Evolutionary conservation across 1,284 basidiomycete species (phyloP).

Genomic region (Apiotrichum sp.): DNA sequence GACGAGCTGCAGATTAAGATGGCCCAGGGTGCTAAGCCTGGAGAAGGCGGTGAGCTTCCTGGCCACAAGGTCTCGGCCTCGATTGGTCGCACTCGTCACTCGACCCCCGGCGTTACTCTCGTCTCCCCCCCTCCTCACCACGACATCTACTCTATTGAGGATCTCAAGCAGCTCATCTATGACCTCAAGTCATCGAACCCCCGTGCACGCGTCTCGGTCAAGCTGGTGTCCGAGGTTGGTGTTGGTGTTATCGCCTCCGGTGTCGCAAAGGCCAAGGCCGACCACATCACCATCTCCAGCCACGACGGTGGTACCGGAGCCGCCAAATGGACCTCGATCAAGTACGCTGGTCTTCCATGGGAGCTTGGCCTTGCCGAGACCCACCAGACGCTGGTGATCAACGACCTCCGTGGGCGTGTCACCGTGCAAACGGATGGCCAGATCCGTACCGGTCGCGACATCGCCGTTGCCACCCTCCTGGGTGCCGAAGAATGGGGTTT

Average conservation of each 20-base stretch:
- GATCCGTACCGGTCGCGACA: constrained; percentile 86
- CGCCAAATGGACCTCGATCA: constrained; percentile 94
- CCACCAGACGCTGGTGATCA: constrained; percentile 90
- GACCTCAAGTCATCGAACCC: constrained; percentile 94
- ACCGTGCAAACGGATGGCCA: constrained; percentile 95
- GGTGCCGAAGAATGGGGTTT: constrained; percentile 97
- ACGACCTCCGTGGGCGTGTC: constrained; percentile 88
- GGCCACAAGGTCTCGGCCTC: constrained; percentile 90
- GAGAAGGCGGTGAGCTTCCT: constrained; percentile 91
- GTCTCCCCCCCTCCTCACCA: constrained; percentile 96
- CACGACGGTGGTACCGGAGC: constrained; percentile 96
- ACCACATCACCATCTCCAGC: constrained; percentile 91
- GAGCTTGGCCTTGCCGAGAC: constrained; percentile 93
- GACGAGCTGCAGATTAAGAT: constrained; percentile 97
- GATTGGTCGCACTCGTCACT: constrained; percentile 92
- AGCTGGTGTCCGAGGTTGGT: constrained; percentile 93
- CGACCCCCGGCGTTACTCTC: constrained; percentile 88
- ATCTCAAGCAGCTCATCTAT: constrained; percentile 93
- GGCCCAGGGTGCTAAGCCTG: constrained; percentile 96
- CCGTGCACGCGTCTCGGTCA: constrained; percentile 84
- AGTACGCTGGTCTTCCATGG: constrained; percentile 94
- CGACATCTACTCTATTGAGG: constrained; percentile 96
- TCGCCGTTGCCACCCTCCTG: constrained; percentile 85
- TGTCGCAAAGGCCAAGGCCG: constrained; percentile 93
- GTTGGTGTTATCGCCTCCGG: constrained; percentile 95